Conservation (phyloP, 306 rosid genomes). For the Dryas octopetala region DNA sequence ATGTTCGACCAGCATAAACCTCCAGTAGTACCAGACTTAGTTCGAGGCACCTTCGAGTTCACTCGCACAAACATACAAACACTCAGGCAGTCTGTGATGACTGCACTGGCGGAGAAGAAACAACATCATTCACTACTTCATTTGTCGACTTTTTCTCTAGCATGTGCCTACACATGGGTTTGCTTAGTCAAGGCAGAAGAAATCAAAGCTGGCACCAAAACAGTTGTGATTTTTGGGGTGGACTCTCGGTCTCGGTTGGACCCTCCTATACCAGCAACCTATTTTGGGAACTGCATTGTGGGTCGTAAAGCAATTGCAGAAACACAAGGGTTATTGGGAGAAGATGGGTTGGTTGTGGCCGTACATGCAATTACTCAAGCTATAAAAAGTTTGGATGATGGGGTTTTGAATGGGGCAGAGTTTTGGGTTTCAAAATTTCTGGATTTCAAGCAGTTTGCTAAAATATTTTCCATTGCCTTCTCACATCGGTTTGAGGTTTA, state of each 20-base stretch:
- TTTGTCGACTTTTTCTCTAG: constrained; percentile 12
- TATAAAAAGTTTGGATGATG: constrained; percentile 20
- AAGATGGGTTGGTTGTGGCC: constrained; percentile 19
- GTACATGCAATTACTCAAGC: constrained; percentile 8
- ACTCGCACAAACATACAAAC: neutral
- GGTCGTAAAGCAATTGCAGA: neutral
- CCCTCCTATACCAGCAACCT: constrained; percentile 22
- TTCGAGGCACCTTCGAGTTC: constrained; percentile 21
- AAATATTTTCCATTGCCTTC: neutral
- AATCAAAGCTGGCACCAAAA: neutral
- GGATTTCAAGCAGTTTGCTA: too few species aligned
- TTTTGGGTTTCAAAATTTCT: neutral
- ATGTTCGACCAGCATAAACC: neutral
- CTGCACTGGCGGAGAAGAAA: neutral
- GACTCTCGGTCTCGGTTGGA: constrained; percentile 24
- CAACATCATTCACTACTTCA: neutral
- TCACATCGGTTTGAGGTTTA: constrained; percentile 6
- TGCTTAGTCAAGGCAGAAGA: constrained; percentile 18
- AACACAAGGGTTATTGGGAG: constrained; percentile 5
- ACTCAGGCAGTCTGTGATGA: neutral
- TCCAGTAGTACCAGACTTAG: neutral
- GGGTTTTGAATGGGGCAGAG: constrained; percentile 15
- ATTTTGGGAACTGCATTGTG: constrained; percentile 31
- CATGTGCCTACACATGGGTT: constrained; percentile 19
- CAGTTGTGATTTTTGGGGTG: neutral